Evolutionary conservation across 2,329 filamentous ascomycete species (phyloP).

Genomic region (Ophioceras dolichostomum): DNA sequence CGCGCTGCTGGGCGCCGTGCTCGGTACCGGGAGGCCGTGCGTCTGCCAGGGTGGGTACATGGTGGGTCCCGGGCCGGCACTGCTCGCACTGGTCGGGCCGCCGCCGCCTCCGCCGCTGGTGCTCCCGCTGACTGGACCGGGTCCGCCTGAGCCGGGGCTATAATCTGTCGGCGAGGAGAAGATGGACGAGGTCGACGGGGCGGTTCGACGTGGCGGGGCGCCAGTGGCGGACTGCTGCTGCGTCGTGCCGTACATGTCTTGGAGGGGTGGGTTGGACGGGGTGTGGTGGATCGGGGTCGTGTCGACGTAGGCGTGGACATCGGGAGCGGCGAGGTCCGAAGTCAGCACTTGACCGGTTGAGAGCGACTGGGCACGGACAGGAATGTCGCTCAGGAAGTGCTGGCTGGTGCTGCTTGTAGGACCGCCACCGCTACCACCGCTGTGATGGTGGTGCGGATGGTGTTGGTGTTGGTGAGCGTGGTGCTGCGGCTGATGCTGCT

Average conservation of each 20-base stretch:
- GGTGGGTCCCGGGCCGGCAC: slow-evolving; percentile 17
- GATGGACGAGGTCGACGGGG: neutral
- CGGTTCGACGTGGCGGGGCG: neutral
- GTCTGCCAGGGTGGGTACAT: slow-evolving; percentile 34
- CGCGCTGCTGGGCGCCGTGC: slow-evolving; percentile 22
- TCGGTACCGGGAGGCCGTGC: slow-evolving; percentile 2
- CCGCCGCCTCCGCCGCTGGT: no score
- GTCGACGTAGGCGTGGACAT: neutral
- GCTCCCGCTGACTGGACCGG: no score
- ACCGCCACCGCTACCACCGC: no score
- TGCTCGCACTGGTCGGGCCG: slow-evolving; percentile 18
- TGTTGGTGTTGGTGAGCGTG: neutral
- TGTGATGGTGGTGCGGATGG: slow-evolving; percentile 9
- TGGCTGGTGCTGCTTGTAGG: slow-evolving; percentile 7
- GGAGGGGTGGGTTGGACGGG: slow-evolving; percentile 23
- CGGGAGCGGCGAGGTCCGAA: neutral
- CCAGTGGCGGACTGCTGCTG: neutral
- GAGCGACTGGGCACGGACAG: neutral
- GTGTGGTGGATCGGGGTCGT: slow-evolving; percentile 12
- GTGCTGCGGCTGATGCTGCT: slow-evolving; percentile 8
- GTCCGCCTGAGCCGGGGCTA: no score
- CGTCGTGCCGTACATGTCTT: slow-evolving; percentile 20
- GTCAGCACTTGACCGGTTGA: neutral
- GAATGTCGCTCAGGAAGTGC: slow-evolving; percentile 7
- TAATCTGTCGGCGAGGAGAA: neutral